A percentile compares a stretch with the other conserved stretches of the same genome.
These are phyloP conservation scores for Coriaria nepalensis DNA, from an alignment of 306 rosid genomes.

Conservation along the genomic window DNA sequence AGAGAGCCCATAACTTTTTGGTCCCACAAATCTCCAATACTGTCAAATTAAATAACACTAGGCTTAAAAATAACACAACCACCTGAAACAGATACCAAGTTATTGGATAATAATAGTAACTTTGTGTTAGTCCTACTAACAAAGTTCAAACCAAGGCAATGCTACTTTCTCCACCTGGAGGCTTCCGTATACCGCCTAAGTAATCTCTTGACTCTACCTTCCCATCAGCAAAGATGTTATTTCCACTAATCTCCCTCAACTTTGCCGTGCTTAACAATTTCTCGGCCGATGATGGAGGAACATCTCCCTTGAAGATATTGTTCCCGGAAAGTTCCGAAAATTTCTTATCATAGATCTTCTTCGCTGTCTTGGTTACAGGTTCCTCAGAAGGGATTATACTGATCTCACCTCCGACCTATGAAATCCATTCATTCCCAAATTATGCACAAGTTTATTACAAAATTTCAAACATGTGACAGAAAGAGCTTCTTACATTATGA, in stretches of 20 bases:
- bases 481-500: too few relatives aligned
- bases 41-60: too few relatives aligned
- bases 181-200: conserved; percentile 92
- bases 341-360: conserved; percentile 73
- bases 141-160: conserved; percentile 92
- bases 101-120: too few relatives aligned
- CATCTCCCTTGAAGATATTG: conserved; percentile 71
- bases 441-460: too few relatives aligned
- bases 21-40: too few relatives aligned
- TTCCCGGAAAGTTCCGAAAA: conserved; percentile 73
- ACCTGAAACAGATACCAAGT: too few relatives aligned
- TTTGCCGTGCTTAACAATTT: conserved; percentile 70
- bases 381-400: conserved; percentile 29
- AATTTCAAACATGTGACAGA: too few relatives aligned
- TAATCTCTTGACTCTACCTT: conserved; percentile 83
- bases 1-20: too few relatives aligned
- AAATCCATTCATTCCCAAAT: too few relatives aligned
- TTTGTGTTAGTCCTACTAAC: too few relatives aligned
- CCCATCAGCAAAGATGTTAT: conserved; percentile 92
- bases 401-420: conserved; percentile 38
- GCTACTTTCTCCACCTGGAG: conserved; percentile 99
- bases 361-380: conserved; percentile 50
- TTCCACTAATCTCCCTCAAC: conserved; percentile 86
- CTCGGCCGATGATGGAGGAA: conserved; percentile 57
- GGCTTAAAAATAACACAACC: too few relatives aligned